phyloP scores from a whole-genome alignment of 139 green algal genomes.

The Zygnema circumcarinatum region DNA sequence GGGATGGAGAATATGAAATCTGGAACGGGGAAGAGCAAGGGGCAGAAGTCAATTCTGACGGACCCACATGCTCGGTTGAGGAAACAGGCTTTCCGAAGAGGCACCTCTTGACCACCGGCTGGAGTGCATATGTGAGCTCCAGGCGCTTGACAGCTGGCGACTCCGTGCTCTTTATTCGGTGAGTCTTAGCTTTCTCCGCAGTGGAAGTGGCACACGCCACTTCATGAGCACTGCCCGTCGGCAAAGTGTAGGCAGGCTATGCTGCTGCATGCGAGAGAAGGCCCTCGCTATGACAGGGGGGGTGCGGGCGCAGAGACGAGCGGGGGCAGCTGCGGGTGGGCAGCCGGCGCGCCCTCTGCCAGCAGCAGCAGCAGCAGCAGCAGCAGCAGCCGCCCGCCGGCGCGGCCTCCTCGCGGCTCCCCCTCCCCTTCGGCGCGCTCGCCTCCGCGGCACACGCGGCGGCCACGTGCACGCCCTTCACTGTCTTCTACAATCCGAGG shows the following conservation, averaged over 20 bases:
- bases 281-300: no score
- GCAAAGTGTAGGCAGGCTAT: neutral
- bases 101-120: slow-evolving; percentile 58
- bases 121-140: slow-evolving; percentile 45
- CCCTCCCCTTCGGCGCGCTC: neutral
- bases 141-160: slow-evolving; percentile 47
- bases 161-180: slow-evolving; percentile 55
- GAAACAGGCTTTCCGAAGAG: slow-evolving; percentile 41
- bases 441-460: neutral
- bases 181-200: neutral
- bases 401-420: neutral
- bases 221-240: neutral
- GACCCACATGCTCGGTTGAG: neutral
- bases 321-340: neutral
- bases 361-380: neutral
- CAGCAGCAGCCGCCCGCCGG: neutral
- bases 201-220: neutral
- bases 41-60: neutral
- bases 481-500: slow-evolving; percentile 25
- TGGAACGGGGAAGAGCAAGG: neutral
- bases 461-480: slow-evolving; percentile 28
- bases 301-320: neutral
- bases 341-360: neutral
- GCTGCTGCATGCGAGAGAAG: neutral
- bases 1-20: neutral